Evolutionary conservation across 345 rosid genomes (phyloP).

Genomic region (Camelina sativa): DNA sequence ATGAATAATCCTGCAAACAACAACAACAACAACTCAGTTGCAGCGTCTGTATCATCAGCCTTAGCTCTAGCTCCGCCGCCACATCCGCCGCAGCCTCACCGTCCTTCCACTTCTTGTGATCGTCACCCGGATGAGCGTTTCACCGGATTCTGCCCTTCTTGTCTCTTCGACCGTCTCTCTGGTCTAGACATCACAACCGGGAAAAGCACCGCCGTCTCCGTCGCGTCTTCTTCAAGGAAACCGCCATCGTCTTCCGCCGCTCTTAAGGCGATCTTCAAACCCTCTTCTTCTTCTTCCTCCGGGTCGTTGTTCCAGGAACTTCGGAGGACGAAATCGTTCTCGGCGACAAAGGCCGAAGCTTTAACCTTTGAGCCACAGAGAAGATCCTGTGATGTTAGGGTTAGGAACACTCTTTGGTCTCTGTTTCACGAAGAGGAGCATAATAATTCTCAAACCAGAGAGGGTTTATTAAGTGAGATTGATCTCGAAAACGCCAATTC

Average conservation of each 20-base stretch:
- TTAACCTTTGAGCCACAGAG: conserved; percentile 95
- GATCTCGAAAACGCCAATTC: conserved; percentile 51
- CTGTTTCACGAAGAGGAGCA: conserved; percentile 72
- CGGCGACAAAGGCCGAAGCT: conserved; percentile 91
- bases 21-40: conserved; percentile 63
- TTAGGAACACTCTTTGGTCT: conserved; percentile 75
- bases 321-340: conserved; percentile 90
- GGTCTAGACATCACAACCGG: conserved; percentile 55
- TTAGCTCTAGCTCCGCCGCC: conserved; percentile 59
- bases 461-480: conserved; percentile 42
- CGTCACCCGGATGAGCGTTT: conserved; percentile 88
- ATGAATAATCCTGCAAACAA: conserved; percentile 91
- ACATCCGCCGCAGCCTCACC: conserved; percentile 83
- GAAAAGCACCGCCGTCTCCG: conserved; percentile 32
- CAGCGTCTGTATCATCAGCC: conserved; percentile 34
- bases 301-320: conserved; percentile 72
- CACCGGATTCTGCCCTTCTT: conserved; percentile 94
- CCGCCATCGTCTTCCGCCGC: conserved; percentile 59
- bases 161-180: conserved; percentile 96
- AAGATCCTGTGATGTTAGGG: conserved; percentile 95
- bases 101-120: conserved; percentile 83
- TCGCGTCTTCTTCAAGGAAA: conserved; percentile 58
- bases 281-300: conserved; percentile 40
- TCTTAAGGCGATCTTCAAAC: conserved; percentile 64
- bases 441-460: conserved; percentile 48